phyloP scores from a whole-genome alignment of 371 early-diverging fungal species.

The Mortierella sp. region DNA sequence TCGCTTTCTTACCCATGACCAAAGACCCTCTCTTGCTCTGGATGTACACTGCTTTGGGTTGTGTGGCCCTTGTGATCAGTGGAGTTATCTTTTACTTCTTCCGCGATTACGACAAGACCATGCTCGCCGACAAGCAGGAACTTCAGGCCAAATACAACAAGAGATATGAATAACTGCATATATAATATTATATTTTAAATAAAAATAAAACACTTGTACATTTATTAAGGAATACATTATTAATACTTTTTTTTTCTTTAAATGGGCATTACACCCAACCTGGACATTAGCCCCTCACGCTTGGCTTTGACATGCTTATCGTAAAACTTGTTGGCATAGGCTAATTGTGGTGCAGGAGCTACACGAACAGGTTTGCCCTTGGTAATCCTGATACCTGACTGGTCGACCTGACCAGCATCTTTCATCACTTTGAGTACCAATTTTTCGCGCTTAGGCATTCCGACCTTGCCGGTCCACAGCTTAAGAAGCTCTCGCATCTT shows the following conservation, averaged over 20 bases:
- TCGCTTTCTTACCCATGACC: conserved; percentile 73
- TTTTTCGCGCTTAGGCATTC: conserved; percentile 26
- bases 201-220: background rate
- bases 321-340: conserved; percentile 36
- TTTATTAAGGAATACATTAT: background rate
- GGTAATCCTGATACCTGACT: conserved; percentile 19
- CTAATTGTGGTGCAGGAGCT: conserved; percentile 25
- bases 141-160: conserved; percentile 39
- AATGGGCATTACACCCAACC: conserved; percentile 6
- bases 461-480: conserved; percentile 45
- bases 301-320: conserved; percentile 31
- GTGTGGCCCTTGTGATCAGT: conserved; percentile 58
- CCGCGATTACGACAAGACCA: conserved; percentile 44
- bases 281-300: conserved; percentile 21
- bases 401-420: conserved; percentile 40
- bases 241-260: background rate
- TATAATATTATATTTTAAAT: background rate
- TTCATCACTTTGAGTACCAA: conserved; percentile 31
- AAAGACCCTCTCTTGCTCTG: conserved; percentile 73
- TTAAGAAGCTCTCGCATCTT: conserved; percentile 50
- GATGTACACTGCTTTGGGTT: conserved; percentile 72
- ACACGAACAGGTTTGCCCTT: conserved; percentile 15
- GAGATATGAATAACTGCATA: background rate
- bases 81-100: conserved; percentile 52
- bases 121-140: conserved; percentile 25